These are phyloP conservation scores for Jacaranda mimosifolia DNA, from an alignment of 257 asterid species.

Conservation along the genomic window DNA sequence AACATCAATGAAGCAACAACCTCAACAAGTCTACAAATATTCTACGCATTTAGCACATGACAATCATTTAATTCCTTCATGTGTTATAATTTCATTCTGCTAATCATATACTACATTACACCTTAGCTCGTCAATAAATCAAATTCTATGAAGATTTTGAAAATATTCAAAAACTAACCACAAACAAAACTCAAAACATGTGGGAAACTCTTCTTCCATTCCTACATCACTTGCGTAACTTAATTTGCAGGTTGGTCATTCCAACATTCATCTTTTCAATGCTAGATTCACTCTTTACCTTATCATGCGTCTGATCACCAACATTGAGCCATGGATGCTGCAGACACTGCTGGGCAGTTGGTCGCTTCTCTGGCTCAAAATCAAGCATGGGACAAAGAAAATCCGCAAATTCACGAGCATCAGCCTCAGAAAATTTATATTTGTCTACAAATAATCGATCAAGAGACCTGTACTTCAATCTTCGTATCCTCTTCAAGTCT, in stretches of 20 bases:
- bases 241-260: conserved; percentile 65
- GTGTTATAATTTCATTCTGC: not conserved
- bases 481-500: conserved; percentile 92
- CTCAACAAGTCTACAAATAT: not conserved
- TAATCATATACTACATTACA: not conserved
- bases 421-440: conserved; percentile 61
- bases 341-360: conserved; percentile 87
- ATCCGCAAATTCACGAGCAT: conserved; percentile 73
- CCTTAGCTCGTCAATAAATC: not conserved
- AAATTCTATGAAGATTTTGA: conserved; percentile 39
- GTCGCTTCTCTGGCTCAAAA: conserved; percentile 94
- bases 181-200: conserved; percentile 51
- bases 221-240: conserved; percentile 58
- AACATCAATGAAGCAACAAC: not conserved
- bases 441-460: conserved; percentile 81
- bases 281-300: conserved; percentile 57
- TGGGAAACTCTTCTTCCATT: conserved; percentile 31
- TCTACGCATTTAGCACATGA: not conserved
- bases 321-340: conserved; percentile 86
- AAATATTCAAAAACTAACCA: conserved; percentile 43
- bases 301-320: conserved; percentile 40
- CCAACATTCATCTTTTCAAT: conserved; percentile 60
- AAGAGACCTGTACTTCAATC: conserved; percentile 75
- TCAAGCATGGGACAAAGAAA: conserved; percentile 84
- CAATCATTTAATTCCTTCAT: not conserved